Base-by-base conservation (phyloP, 176 grass and related monocot genomes). In the Bolboschoenus planiculmis region DNA sequence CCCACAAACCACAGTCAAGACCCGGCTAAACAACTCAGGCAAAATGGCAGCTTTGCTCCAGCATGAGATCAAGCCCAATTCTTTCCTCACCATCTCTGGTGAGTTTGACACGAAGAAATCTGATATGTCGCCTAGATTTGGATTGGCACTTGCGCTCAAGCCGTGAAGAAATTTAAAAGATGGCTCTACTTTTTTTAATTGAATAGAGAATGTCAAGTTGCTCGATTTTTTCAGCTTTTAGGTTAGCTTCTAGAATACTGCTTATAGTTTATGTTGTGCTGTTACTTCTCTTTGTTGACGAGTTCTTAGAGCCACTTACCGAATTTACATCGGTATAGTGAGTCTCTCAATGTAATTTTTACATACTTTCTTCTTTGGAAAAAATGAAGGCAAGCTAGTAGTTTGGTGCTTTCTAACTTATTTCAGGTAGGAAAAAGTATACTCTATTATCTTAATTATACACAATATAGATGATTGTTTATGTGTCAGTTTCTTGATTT, bases 61-160 rank as follows among this genome's bases (percentile, higher is more conserved):
- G 82, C 95, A 92, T 85, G 90, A 94, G 81, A 29, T 97, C 75
- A 92, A 89, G 21, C 87, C 92, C 10, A 97, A 97, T 78, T 94
- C 92, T 26, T 16, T 91, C 68, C 88, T 94, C 63, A 92, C 92
- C 14, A 86, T 97, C 88, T 94, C 95, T 50, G 85, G 92, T 53
- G 95, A 97, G 83, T 97, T 94, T 20, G 92, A 97, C 55, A 87
- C 92, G 33, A 97, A 94, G 88, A 89, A 87, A 67, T 87, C 94
- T 88, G 95, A 94, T 59, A 92, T 81, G 59, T 26, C 92, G 51
- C 95, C 92, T 54, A 94, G 86, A 80, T 94, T 97, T 81, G 92
- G 92, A 29, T 74, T 97, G 78, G 87, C 90, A 21, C 81, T 97
- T 51, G 84, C 85, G 20, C 85, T 92, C 51, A 97, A 89, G 85